Base-by-base conservation (phyloP, 2,329 filamentous ascomycete species). In the Cordyceps farinosa region DNA sequence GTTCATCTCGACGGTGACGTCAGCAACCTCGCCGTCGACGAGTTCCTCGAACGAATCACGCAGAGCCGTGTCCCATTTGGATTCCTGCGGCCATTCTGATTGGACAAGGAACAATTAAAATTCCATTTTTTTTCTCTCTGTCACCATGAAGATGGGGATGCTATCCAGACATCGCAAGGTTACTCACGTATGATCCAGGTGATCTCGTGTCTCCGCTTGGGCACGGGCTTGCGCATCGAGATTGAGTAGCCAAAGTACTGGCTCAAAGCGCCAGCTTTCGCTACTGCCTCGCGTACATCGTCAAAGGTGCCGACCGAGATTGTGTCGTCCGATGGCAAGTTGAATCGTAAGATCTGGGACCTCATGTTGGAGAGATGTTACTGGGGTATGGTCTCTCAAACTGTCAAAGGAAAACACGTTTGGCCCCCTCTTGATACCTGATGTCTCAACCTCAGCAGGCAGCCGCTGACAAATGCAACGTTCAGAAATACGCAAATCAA, bases 181-280 rank as follows among this genome's bases (percentile, higher is more conserved):
- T 10, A 63, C 48, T 40, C 29, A 58, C 61, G 34, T n/a, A 63
- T 63, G 9, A 58, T 27, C 45, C 53, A 63, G 42, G 53, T 58
- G 34, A 63, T 58, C 45, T 63, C 61, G 38, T 63, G 61, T 38
- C 61, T 40, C 22, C 15, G 29, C 36, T 52, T 58, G 27, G 45
- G 61, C 15, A 63, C n/a, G 15, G 61, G 34, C 30, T 38, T 42
- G 13, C 29, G 52, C 22, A 38, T 57, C 36, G 52, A 45, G 52
- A 63, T 8, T 10, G 61, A 63, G 36, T 57, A 63, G 17, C 61
- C 61, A 57, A 51, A 62, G 44, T 56, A 57, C 53, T 62, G 61
- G 45, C 53, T 40, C 17, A 62, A 44, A 3, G 61, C 52, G 38
- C 61, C 61, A 15, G 52, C 44, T n/a, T 17, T 32, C 30, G 61